These are phyloP conservation scores for Manihot esculenta DNA, from an alignment of 441 rosid genomes.

Conservation along the genomic window DNA sequence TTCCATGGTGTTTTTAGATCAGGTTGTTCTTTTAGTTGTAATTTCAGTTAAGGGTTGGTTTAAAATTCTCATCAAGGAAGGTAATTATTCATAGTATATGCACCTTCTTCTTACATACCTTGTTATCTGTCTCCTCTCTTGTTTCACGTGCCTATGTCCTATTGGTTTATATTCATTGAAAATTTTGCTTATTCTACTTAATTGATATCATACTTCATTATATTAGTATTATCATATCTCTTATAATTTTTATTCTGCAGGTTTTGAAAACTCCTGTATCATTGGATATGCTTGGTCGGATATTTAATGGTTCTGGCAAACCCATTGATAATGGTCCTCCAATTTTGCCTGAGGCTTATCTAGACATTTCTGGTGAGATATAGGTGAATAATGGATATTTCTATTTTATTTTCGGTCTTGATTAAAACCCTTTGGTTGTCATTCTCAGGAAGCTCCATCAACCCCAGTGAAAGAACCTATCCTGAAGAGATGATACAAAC, in stretches of 20 bases:
- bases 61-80: background rate
- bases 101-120: too few relatives aligned
- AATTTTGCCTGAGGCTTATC: constrained; percentile 94
- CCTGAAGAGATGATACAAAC: constrained; percentile 99
- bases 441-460: constrained; percentile 86
- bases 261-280: constrained; percentile 97
- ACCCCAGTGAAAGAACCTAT: constrained; percentile 98
- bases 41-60: background rate
- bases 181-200: too few relatives aligned
- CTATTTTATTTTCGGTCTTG: background rate
- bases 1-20: background rate
- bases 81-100: too few relatives aligned
- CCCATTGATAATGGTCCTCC: constrained; percentile 99
- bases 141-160: too few relatives aligned
- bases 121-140: too few relatives aligned
- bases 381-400: constrained; percentile 4
- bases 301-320: constrained; percentile 98
- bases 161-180: too few relatives aligned
- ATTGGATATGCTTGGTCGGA: constrained; percentile 98
- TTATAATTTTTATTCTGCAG: constrained; percentile 32
- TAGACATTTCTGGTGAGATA: constrained; percentile 84
- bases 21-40: background rate
- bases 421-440: constrained; percentile 9
- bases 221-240: background rate
- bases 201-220: background rate